Base-by-base conservation (phyloP, 371 early-diverging fungal species). In the Circinella umbellata region DNA sequence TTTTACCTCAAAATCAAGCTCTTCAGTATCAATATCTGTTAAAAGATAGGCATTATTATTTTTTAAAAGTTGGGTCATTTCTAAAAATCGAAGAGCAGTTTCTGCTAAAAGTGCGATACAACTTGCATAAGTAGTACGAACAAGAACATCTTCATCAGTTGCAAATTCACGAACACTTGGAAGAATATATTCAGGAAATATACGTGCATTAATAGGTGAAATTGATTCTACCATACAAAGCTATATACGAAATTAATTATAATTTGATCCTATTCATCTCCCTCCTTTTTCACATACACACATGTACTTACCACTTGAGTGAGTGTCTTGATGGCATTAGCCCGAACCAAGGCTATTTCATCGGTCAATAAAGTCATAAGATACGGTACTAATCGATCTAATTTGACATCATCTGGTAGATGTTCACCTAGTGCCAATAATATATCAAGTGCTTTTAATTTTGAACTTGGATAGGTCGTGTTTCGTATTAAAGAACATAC, bases 141-240 rank as follows among this genome's bases (percentile, higher is more conserved):
- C 95, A n/a, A 93, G 75, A 0, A 88, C 89, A 66, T 94, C 92
- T 0, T 85, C 75, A 71, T 96, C 96, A 0, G 77, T 76, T 1
- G 91, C 76, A 67, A 96, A 89, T 46, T 83, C 80, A 38, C 87
- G 84, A 36, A 97, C 73, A 18, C 86, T 85, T 4, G 96, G 96
- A 35, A 96, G 75, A 39, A 98, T 88, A 70, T 95, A 96, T 70
- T 96, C 96, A 17, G 93, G 93, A 67, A 96, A 97, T 6, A 98
- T 91, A 15, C 89, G 88, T 17, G 91, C 91, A 73, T 97, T 95
- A 62, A 91, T 91, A 2, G 93, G 89, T 11, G 93, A 89, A 17
- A 97, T 86, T 0, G 88, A 87, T 63, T 92, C 89, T 8, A 96
- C 91, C 69, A 87, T 88, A 27, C 84, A 77, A n/a, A 98, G 78